Evolutionary conservation across 345 rosid species (phyloP), one percentile per base, ranked within the genome.

Genomic region (Theobroma cacao): DNA sequence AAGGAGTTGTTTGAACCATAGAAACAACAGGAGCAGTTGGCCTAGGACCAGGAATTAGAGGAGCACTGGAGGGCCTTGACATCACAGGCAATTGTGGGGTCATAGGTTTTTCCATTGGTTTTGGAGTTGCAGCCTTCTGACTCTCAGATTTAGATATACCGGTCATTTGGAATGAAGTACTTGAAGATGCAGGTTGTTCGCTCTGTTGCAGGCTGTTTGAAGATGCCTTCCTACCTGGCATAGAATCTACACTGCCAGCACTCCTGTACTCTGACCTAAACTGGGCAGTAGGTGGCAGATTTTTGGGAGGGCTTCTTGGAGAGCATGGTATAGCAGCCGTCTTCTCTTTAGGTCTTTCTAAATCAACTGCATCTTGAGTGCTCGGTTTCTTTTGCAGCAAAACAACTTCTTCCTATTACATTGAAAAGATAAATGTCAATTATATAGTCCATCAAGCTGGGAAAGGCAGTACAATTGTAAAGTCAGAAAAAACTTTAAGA

Each of bases 41-140:
- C 76, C 88, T 81, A 43, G 80, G 85, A 75, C 80, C 91, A 71
- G 94, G 97, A 64, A 85, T 83, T 59, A 94, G 75, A 50, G 99
- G 97, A 80, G 97, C 95, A 86, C 97, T 94, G 55, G 94, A 91
- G 56, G 98, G 97, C 89, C 99, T 94, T 43, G 97, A 88, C 87
- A 88, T 80, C 72, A 79, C 80, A 59, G 97, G 82, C 50, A 84
- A 80, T 79, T 86, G 89, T 36, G 80, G 85, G 17, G 75, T 80
- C 41, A 41, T 3, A 34, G 86, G 80, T 77, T 81, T 85, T 60
- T 90, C 94, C 48, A 87, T 14, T n/a, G 64, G 80, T 80, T 86
- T 91, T 12, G 85, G 76, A 75, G 81, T 52, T 71, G 85, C 68
- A 47, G 82, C 80, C 72, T 89, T 90, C 72, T 79, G 91, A 50